Percentiles rank a stretch among this genome's conserved stretches.
phyloP scores from a whole-genome alignment of 1,284 basidiomycete genomes.

The Heliocybe sulcata region DNA sequence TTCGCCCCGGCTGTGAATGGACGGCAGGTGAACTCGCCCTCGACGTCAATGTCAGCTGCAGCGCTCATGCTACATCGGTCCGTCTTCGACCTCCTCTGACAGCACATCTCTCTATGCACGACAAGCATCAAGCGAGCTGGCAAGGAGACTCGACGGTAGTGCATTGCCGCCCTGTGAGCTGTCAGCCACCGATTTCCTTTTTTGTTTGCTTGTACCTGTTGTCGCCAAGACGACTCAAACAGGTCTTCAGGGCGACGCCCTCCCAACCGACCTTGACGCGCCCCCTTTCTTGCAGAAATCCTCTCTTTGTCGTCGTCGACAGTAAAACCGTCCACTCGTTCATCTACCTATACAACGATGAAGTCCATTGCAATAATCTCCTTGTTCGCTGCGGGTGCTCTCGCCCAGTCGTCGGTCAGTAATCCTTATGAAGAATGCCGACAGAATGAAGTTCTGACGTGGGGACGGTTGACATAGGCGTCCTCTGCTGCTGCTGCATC shows the following conservation, averaged over 20 bases:
- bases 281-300: conserved; percentile 6
- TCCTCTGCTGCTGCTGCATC: conserved; percentile 12
- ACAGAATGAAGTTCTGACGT: not conserved
- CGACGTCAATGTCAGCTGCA: too few species aligned
- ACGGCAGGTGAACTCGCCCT: too few species aligned
- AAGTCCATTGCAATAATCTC: conserved; percentile 41
- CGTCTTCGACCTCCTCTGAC: too few species aligned
- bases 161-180: not conserved
- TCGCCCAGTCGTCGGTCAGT: conserved; percentile 33
- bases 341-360: conserved; percentile 31
- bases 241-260: not conserved
- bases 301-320: conserved; percentile 33
- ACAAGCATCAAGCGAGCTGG: not conserved
- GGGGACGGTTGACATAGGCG: not conserved
- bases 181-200: conserved; percentile 1
- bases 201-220: conserved; percentile 16
- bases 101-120: too few species aligned
- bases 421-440: conserved; percentile 15
- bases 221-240: conserved; percentile 13
- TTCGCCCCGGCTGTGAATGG: too few species aligned
- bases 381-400: conserved; percentile 34
- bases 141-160: not conserved
- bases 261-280: not conserved
- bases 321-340: conserved; percentile 45
- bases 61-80: too few species aligned